These are phyloP conservation scores for Lophiostoma macrostomum DNA, from an alignment of 495 filamentous ascomycete genomes.

Conservation along the genomic window DNA sequence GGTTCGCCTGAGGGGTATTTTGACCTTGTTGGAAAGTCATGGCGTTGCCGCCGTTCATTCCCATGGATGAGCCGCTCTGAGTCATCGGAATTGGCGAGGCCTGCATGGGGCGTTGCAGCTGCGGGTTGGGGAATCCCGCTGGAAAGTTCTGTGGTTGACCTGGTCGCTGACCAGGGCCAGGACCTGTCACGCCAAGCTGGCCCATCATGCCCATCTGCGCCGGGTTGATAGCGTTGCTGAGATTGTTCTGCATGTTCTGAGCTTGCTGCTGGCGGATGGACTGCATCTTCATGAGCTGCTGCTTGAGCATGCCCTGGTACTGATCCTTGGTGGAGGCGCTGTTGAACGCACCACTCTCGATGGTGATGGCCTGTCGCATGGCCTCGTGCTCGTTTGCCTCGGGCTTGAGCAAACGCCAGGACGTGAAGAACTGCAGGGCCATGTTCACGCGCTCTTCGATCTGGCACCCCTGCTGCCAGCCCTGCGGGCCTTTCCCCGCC, in stretches of 20 bases:
- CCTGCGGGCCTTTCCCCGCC: constrained; percentile 8
- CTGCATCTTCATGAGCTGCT: constrained; percentile 10
- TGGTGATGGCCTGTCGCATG: not conserved
- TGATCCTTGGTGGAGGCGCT: not conserved
- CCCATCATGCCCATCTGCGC: constrained; percentile 24
- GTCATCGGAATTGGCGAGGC: constrained; percentile 50
- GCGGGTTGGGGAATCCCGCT: constrained; percentile 47
- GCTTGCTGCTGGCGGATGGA: constrained; percentile 12
- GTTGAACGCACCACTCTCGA: constrained; percentile 14
- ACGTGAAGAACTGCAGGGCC: constrained; percentile 20
- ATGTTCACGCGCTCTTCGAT: constrained; percentile 7
- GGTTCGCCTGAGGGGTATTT: constrained; percentile 26
- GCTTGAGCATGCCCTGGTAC: constrained; percentile 8
- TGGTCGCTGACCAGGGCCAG: constrained; percentile 1
- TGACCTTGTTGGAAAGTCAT: constrained; percentile 37
- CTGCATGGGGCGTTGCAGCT: constrained; percentile 55
- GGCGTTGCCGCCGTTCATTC: constrained; percentile 47
- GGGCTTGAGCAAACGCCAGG: constrained; percentile 15
- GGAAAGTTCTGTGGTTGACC: constrained; percentile 40
- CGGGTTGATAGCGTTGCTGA: constrained; percentile 13
- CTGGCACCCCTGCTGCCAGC: constrained; percentile 23
- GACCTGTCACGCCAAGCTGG: constrained; percentile 9
- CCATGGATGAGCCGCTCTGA: constrained; percentile 40
- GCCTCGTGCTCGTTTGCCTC: constrained; percentile 5
- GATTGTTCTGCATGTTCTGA: constrained; percentile 5